Evolutionary conservation across 441 rosid genomes (phyloP).

Genomic region (Bruguiera hainesii): DNA sequence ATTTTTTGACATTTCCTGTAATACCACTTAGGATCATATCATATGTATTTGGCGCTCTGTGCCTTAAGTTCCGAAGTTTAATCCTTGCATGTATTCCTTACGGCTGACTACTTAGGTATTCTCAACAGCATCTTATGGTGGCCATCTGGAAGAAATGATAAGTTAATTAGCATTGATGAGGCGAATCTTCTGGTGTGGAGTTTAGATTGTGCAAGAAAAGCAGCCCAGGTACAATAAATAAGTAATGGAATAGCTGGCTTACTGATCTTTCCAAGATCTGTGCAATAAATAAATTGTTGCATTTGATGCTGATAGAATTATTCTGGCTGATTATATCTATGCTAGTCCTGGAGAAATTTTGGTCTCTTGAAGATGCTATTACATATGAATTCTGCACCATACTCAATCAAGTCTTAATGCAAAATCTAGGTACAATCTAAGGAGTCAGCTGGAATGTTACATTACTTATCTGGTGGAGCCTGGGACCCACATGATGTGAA

Average conservation of each 20-base stretch:
- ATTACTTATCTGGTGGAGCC: constrained; percentile 80
- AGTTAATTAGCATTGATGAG: constrained; percentile 80
- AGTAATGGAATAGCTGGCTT: not conserved
- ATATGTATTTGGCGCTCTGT: not conserved
- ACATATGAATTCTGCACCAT: too few species aligned
- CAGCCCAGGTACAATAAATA: constrained; percentile 56
- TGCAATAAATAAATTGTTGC: not conserved
- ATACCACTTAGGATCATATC: too few species aligned
- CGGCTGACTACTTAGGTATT: constrained; percentile 16
- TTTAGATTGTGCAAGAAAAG: constrained; percentile 70
- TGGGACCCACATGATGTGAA: constrained; percentile 84
- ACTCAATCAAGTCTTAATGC: not conserved
- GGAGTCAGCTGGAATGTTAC: constrained; percentile 82
- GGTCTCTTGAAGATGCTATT: too few species aligned
- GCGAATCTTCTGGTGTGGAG: constrained; percentile 72
- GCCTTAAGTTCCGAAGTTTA: not conserved
- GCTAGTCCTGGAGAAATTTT: too few species aligned
- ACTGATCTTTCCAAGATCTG: not conserved
- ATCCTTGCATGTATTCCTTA: constrained; percentile 6
- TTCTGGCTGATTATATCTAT: too few species aligned
- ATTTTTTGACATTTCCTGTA: not conserved
- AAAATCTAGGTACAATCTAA: constrained; percentile 66
- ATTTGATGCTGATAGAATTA: too few species aligned
- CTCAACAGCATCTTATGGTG: constrained; percentile 74
- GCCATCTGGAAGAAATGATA: constrained; percentile 88